Conservation (phyloP, 805 yeast species). For the Yarrowia sp. region DNA sequence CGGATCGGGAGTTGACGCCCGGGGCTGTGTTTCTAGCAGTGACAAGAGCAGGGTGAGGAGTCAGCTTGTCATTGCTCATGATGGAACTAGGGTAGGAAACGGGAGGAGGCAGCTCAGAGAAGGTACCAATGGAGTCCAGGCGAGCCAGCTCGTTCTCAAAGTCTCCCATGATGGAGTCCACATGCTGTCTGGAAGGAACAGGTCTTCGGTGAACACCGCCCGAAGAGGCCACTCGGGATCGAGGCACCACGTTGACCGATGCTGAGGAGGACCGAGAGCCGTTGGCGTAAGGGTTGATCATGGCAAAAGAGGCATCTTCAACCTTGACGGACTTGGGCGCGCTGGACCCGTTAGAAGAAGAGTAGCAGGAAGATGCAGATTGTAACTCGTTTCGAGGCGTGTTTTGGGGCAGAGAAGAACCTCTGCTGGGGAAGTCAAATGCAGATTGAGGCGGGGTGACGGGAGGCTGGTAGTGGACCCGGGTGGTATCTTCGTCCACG, state of each 20-base stretch:
- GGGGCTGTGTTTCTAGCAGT: constrained; percentile 18
- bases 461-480: background rate
- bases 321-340: background rate
- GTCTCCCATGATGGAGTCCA: background rate
- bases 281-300: constrained; percentile 13
- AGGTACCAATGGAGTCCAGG: constrained; percentile 8
- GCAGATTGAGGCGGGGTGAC: background rate
- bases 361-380: constrained; percentile 6
- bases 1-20: background rate
- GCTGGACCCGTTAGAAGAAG: background rate
- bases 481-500: background rate
- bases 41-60: constrained; percentile 17
- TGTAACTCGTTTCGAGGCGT: background rate
- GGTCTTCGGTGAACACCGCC: constrained; percentile 1
- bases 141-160: constrained; percentile 19
- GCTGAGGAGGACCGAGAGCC: background rate
- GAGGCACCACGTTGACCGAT: background rate
- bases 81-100: constrained; percentile 37
- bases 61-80: background rate
- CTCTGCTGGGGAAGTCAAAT: constrained; percentile 1
- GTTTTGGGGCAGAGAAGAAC: background rate
- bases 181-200: background rate
- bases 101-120: constrained; percentile 40
- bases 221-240: background rate
- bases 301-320: background rate